Conservation (phyloP, 148 eudicot genomes). For the Fagopyrum esculentum region DNA sequence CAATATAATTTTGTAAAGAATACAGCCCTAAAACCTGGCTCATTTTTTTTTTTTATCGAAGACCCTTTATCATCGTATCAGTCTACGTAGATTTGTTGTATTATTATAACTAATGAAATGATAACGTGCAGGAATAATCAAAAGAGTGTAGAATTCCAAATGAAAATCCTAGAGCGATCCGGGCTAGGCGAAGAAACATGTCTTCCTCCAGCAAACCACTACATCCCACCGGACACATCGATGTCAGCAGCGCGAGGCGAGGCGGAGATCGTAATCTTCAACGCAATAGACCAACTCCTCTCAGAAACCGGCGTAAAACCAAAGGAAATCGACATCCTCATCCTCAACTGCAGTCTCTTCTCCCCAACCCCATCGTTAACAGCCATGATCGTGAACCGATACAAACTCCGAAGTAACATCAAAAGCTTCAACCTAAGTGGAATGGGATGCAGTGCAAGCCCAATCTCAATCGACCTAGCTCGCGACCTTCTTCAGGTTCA, state of each 20-base stretch:
- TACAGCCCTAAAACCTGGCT: no score
- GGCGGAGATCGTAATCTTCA: slow-evolving; percentile 23
- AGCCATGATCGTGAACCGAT: slow-evolving; percentile 26
- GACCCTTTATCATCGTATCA: no score
- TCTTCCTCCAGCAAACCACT: slow-evolving; percentile 21
- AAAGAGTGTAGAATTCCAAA: slow-evolving; percentile 38
- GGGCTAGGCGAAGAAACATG: slow-evolving; percentile 31
- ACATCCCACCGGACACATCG: slow-evolving; percentile 25
- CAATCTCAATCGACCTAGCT: slow-evolving; percentile 24
- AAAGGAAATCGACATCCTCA: slow-evolving; percentile 20
- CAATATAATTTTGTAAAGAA: no score
- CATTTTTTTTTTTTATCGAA: no score
- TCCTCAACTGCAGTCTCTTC: slow-evolving; percentile 28
- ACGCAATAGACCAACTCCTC: slow-evolving; percentile 17
- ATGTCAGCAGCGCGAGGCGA: slow-evolving; percentile 20
- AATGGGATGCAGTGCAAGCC: slow-evolving; percentile 28
- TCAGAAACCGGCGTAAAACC: slow-evolving; percentile 19
- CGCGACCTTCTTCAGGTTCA: slow-evolving; percentile 20
- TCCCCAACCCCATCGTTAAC: slow-evolving; percentile 24
- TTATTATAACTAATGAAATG: no score
- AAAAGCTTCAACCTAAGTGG: slow-evolving; percentile 29
- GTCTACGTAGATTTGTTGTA: no score
- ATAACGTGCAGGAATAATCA: slow-evolving; percentile 13
- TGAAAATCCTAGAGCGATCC: slow-evolving; percentile 24
- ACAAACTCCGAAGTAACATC: slow-evolving; percentile 22